Base-by-base conservation (phyloP, 768 basidiomycete species). In the Clitopilus passeckerianus region DNA sequence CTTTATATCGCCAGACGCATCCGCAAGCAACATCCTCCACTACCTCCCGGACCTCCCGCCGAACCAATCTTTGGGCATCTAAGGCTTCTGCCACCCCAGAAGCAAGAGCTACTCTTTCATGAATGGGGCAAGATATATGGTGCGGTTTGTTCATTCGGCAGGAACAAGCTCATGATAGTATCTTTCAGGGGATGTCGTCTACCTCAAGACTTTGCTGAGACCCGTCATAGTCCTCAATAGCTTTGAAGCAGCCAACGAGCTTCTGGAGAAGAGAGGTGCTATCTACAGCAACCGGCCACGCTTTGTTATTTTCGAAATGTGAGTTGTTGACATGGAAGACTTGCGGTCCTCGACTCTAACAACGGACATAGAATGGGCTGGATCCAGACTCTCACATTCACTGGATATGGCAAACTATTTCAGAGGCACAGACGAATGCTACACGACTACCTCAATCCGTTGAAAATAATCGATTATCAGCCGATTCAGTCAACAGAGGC, bases 401-500 rank as follows among this genome's bases (percentile, higher is more conserved):
- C 63, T 0, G 33, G 20, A 6, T 68, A 69, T 41, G 62, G 67
- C 2, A 57, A 67, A 34, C 15, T 55, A 10, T 69, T 63, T 34
- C 57, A 54, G 23, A 59, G 54, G 1, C 64, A 69, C 18, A 46
- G 67, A 9, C 44, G 57, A 20, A 57, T 65, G 30, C 59, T 65
- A 1, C 64, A 69, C 9, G 57, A 63, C 18, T 59, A 61, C 24
- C n/a, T 70, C 0, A 67, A 60, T 43, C 59, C 57, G 5, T 56
- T 61, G 1, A 64, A 67, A 43, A 56, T 65, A 34, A 60, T 63
- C 16, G 34, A 57, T 0, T 71, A 72, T 60, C 60, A 64, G 7
- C 61, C 61, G 8, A 58, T 71, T 24, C 68, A 72, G 46, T 66
- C 66, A 15, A 27, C 56, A 15, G 72, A 76, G 63, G 72, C 69